Evolutionary conservation across 2,329 filamentous ascomycete species (phyloP).

Genomic region (Clarireedia monteithiana): DNA sequence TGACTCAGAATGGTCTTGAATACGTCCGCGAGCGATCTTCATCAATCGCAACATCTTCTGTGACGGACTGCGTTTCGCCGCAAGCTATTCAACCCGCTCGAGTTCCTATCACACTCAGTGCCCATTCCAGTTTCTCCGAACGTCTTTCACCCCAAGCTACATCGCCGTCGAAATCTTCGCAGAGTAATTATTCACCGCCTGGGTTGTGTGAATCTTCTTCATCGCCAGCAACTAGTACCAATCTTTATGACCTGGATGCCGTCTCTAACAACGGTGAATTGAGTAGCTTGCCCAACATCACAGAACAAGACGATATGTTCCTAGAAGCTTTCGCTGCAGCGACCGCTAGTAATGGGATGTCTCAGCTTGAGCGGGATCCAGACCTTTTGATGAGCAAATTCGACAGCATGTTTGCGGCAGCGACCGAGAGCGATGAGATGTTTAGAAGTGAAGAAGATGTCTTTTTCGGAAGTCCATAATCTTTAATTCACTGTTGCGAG

Average conservation of each 20-base stretch:
- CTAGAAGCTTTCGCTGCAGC: conserved; percentile 27
- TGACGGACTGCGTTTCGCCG: conserved; percentile 26
- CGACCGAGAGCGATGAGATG: conserved; percentile 16
- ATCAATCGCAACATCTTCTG: conserved; percentile 5
- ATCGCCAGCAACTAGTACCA: conserved; percentile 35
- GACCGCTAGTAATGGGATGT: conserved; percentile 17
- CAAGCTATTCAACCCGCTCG: conserved; percentile 22
- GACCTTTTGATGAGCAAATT: conserved; percentile 28
- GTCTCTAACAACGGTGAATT: conserved; percentile 19
- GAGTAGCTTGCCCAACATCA: conserved; percentile 19
- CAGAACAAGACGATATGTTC: conserved; percentile 30
- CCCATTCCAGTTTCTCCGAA: conserved; percentile 18
- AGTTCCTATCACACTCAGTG: conserved; percentile 23
- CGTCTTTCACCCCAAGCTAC: conserved; percentile 31
- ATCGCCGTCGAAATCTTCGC: conserved; percentile 42
- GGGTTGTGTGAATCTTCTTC: conserved; percentile 55
- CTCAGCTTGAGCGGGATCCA: conserved; percentile 24
- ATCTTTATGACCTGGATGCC: conserved; percentile 26
- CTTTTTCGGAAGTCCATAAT: conserved; percentile 28
- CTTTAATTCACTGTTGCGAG: background rate
- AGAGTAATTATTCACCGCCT: conserved; percentile 47
- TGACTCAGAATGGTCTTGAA: conserved; percentile 33
- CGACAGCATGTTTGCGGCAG: conserved; percentile 22
- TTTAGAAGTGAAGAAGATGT: conserved; percentile 25
- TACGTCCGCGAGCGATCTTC: conserved; percentile 25